Evolutionary conservation across 371 early-diverging fungal species (phyloP).

Genomic region (Apophysomyces sp.): DNA sequence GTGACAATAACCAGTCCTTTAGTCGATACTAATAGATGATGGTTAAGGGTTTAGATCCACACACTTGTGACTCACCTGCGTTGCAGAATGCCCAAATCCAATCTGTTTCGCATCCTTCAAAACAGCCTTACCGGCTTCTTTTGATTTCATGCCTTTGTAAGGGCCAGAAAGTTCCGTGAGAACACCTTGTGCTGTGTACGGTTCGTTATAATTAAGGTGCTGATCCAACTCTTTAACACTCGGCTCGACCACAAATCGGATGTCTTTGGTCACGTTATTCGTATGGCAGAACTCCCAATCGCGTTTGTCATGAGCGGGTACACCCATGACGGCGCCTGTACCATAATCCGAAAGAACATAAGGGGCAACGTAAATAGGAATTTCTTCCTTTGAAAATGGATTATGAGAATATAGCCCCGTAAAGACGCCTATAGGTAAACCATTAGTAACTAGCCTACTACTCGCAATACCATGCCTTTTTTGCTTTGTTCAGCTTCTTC

Average conservation of each 20-base stretch:
- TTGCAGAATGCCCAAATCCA: slow-evolving; percentile 54
- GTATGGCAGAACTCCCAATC: slow-evolving; percentile 70
- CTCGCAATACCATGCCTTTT: slow-evolving; percentile 21
- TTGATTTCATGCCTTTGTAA: slow-evolving; percentile 57
- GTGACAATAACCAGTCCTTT: slow-evolving; percentile 97
- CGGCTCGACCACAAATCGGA: slow-evolving; percentile 54
- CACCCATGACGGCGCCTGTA: slow-evolving; percentile 88
- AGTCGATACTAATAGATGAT: slow-evolving; percentile 61
- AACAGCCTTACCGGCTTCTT: slow-evolving; percentile 62
- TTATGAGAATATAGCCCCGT: slow-evolving; percentile 72
- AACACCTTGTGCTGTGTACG: slow-evolving; percentile 59
- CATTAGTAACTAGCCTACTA: not conserved
- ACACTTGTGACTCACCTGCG: slow-evolving; percentile 31
- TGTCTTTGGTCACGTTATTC: slow-evolving; percentile 41
- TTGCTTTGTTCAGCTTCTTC: slow-evolving; percentile 50
- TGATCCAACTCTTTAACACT: slow-evolving; percentile 24
- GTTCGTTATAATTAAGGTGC: slow-evolving; percentile 11
- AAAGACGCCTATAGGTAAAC: slow-evolving; percentile 39
- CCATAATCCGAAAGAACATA: slow-evolving; percentile 84
- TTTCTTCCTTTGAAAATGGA: slow-evolving; percentile 57
- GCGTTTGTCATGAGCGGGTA: slow-evolving; percentile 81
- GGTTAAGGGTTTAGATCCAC: not conserved
- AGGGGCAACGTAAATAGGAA: slow-evolving; percentile 79
- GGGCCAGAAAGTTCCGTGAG: slow-evolving; percentile 55
- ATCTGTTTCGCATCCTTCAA: slow-evolving; percentile 46